These are phyloP conservation scores for Pseudogymnoascus sp. DNA, from an alignment of 2,329 filamentous ascomycete species.

Conservation along the genomic window DNA sequence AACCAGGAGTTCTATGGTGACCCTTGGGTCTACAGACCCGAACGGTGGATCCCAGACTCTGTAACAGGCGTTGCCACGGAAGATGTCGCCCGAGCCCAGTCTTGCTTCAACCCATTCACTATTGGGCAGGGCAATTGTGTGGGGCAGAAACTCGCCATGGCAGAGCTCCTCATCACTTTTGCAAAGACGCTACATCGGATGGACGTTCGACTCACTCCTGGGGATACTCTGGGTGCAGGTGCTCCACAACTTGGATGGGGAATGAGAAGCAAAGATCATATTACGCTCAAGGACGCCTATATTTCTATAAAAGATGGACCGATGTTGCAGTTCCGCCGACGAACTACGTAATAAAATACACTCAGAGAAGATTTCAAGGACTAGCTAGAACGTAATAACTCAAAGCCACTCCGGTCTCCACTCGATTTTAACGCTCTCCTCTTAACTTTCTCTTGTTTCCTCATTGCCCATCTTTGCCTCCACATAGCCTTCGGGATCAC, in stretches of 20 bases:
- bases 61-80: conserved; percentile 11
- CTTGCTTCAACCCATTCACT: conserved; percentile 12
- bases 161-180: conserved; percentile 12
- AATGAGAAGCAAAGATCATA: not conserved
- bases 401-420: not conserved
- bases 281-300: not conserved
- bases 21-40: conserved; percentile 12
- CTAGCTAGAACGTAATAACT: not conserved
- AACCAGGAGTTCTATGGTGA: not conserved
- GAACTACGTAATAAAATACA: not conserved
- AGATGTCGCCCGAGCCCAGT: conserved; percentile 10
- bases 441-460: not conserved
- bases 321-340: not conserved
- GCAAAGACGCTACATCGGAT: conserved; percentile 9
- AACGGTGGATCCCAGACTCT: conserved; percentile 16
- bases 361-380: not conserved
- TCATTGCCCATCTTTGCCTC: not conserved
- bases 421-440: not conserved
- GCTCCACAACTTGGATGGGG: not conserved
- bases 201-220: conserved; percentile 9
- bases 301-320: not conserved
- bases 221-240: not conserved
- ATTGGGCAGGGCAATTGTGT: conserved; percentile 12
- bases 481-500: conserved; percentile 4
- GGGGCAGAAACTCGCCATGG: conserved; percentile 14